Evolutionary conservation across 805 yeast genomes (phyloP), one percentile per base, ranked within the genome.

Genomic region (Vanderwaltozyma verrucispora): DNA sequence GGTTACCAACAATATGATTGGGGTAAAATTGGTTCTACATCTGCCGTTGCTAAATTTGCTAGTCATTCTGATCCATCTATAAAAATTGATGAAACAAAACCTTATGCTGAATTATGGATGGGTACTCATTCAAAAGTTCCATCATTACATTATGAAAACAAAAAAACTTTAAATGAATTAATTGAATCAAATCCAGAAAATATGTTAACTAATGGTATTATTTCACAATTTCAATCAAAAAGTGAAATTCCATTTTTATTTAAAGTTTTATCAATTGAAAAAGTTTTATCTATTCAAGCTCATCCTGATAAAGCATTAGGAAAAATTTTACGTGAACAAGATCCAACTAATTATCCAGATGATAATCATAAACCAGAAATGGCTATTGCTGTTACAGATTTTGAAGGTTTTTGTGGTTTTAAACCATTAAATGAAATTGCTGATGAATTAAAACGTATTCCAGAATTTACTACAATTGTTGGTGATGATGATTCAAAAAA

Each of bases 31-130:
- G 97, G 98, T 32, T 68, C 77, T 6, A 49, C 74, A 6, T 84
- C 95, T 15, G 81, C 94, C 7, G 98, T 88, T 36, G 98, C 98
- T 4, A 79, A 72, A 56, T 89, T 77, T 57, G 94, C 95, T 31
- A 69, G 78, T 28, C 67, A 69, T 35, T 76, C 94, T 31, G 78
- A 82, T 60, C 72, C 84, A 2, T 48, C 57, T 9, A 67, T 84
- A 37, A 54, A 53, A 15, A 72, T 87, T 38, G 85, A 82, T 47
- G 88, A 80, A 51, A 37, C 68, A 28, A 75, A 77, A 54, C 97
- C 98, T 10, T 92, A 92, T 56, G 98, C 98, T 14, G 98, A 92
- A 62, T 69, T 92, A 48, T 92, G 98, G 98, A 92, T 92, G 98
- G 98, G 98, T 28, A 87, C 97, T 19, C 98, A 92, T 59, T 89